Percentiles rank a stretch among this genome's conserved stretches.
phyloP scores from a whole-genome alignment of 352 stramenopile genomes.

The Phytophthora sp. region DNA sequence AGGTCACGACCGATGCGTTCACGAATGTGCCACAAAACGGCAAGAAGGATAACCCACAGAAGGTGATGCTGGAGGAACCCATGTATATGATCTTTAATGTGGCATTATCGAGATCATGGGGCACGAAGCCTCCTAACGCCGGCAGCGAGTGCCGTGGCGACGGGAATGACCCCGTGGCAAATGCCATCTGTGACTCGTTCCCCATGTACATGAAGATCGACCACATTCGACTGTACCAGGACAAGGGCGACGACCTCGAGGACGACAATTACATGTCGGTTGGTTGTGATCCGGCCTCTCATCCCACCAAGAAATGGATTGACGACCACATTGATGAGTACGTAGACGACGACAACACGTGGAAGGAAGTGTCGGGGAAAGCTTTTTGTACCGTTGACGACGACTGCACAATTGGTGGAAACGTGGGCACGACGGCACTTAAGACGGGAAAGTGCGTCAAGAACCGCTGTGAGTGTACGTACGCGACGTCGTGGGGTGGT shows the following conservation, averaged over 20 bases:
- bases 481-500: slow-evolving; percentile 54
- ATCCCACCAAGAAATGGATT: slow-evolving; percentile 79
- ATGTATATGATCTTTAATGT: slow-evolving; percentile 78
- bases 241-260: slow-evolving; percentile 38
- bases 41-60: slow-evolving; percentile 53
- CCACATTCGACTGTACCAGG: slow-evolving; percentile 84
- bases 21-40: slow-evolving; percentile 47
- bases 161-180: slow-evolving; percentile 47
- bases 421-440: slow-evolving; percentile 35
- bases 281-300: slow-evolving; percentile 61
- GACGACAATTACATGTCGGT: slow-evolving; percentile 58
- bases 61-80: slow-evolving; percentile 67
- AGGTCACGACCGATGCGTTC: slow-evolving; percentile 57
- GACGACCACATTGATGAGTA: slow-evolving; percentile 70
- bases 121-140: slow-evolving; percentile 52
- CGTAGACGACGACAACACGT: slow-evolving; percentile 59
- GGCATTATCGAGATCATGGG: slow-evolving; percentile 53
- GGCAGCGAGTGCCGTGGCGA: slow-evolving; percentile 52
- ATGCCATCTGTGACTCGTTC: slow-evolving; percentile 80
- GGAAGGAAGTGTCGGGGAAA: slow-evolving; percentile 45
- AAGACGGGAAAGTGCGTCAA: slow-evolving; percentile 57
- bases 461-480: slow-evolving; percentile 53
- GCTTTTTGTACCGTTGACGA: slow-evolving; percentile 50
- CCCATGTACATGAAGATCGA: slow-evolving; percentile 90
- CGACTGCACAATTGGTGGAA: slow-evolving; percentile 54